phyloP scores from a whole-genome alignment of 169 alveolate species.

The Plasmodium ovale region DNA sequence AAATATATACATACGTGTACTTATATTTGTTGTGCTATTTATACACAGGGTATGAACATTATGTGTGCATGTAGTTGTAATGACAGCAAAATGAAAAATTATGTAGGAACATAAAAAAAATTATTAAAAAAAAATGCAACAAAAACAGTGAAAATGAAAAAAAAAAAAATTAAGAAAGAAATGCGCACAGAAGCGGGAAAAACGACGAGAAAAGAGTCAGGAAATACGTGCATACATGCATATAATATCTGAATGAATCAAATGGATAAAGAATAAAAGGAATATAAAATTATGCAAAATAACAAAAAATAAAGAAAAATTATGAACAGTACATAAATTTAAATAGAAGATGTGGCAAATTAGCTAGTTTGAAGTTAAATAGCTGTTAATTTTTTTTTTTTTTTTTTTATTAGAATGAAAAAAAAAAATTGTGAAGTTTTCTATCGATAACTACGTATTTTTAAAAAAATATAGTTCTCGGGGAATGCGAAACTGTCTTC shows the following conservation, averaged over 20 bases:
- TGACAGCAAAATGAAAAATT: conserved; percentile 28
- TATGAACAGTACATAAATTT: neutral
- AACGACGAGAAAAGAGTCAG: neutral
- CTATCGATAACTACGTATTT: neutral
- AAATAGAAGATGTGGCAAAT: conserved; percentile 5
- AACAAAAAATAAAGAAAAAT: conserved; percentile 19
- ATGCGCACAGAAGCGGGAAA: neutral
- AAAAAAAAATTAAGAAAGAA: too few relatives aligned
- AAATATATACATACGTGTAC: too few relatives aligned
- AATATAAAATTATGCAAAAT: neutral
- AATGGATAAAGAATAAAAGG: neutral
- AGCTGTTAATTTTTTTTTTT: conserved; percentile 13
- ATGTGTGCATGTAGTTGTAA: conserved; percentile 34
- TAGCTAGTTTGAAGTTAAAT: conserved; percentile 17
- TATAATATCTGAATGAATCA: conserved; percentile 5
- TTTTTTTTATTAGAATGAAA: conserved; percentile 14
- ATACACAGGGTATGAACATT: conserved; percentile 1
- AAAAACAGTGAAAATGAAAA: conserved; percentile 33
- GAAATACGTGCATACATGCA: neutral
- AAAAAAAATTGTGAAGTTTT: neutral
- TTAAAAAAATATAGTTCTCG: neutral
- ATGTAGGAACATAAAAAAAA: conserved; percentile 19
- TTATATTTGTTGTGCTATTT: conserved; percentile 3
- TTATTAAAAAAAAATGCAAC: conserved; percentile 15
- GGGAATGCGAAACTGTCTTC: neutral